Conservation (phyloP, 768 basidiomycete genomes). For the Suillus sp. region DNA sequence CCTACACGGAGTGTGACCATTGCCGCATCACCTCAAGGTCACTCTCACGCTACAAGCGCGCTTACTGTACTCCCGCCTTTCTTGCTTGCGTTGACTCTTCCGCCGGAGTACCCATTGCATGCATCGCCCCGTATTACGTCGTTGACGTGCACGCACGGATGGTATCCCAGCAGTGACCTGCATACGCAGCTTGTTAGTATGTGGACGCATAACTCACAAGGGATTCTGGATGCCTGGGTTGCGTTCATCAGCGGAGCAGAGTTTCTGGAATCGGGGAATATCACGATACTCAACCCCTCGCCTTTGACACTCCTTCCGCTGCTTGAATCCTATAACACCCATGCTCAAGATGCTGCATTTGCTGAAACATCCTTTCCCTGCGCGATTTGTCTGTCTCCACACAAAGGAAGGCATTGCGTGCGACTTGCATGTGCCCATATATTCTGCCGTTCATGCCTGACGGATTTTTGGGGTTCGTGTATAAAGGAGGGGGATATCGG, state of each 20-base stretch:
- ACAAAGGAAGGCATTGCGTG: conserved; percentile 77
- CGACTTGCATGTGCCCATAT: conserved; percentile 73
- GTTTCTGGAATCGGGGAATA: conserved; percentile 49
- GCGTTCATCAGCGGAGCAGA: conserved; percentile 71
- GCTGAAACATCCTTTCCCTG: conserved; percentile 68
- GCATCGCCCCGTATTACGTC: conserved; percentile 56
- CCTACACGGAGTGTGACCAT: conserved; percentile 43
- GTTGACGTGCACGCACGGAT: conserved; percentile 57
- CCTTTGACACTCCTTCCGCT: conserved; percentile 53
- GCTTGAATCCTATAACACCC: conserved; percentile 51
- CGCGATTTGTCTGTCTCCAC: conserved; percentile 70
- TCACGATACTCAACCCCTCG: conserved; percentile 57
- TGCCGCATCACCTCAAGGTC: conserved; percentile 12
- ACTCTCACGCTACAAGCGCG: conserved; percentile 20
- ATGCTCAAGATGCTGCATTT: conserved; percentile 54
- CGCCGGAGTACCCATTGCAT: conserved; percentile 54
- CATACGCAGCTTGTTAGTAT: conserved; percentile 45
- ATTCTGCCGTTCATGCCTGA: conserved; percentile 81
- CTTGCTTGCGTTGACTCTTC: conserved; percentile 55
- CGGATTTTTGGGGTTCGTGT: conserved; percentile 80
- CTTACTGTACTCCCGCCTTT: conserved; percentile 65
- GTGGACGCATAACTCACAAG: conserved; percentile 61
- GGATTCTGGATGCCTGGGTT: conserved; percentile 68
- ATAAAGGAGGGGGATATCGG: conserved; percentile 78
- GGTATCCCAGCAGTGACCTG: conserved; percentile 51